These are phyloP conservation scores for Psilocybe mexicana DNA, from an alignment of 1,284 basidiomycete species.

Conservation along the genomic window DNA sequence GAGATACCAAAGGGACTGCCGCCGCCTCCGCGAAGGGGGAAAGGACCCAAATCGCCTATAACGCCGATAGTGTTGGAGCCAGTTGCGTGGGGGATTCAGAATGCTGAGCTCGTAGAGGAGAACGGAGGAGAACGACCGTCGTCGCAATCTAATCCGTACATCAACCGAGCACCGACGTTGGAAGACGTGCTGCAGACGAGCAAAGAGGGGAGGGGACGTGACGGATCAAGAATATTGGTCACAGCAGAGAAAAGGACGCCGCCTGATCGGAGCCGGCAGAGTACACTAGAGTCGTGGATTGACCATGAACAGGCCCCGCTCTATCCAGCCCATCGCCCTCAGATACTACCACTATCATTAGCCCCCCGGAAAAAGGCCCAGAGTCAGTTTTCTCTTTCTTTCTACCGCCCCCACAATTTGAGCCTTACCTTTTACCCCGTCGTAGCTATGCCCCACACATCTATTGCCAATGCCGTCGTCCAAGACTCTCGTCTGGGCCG, in stretches of 20 bases:
- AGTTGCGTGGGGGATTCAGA: neutral
- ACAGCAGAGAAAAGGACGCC: slow-evolving; percentile 1
- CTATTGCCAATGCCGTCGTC: neutral
- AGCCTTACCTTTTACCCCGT: neutral
- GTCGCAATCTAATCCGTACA: slow-evolving; percentile 42
- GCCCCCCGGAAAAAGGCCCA: neutral
- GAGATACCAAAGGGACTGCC: slow-evolving; percentile 31
- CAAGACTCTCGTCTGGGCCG: neutral
- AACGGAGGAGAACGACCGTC: slow-evolving; percentile 9
- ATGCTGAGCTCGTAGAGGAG: neutral
- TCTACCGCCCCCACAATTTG: neutral
- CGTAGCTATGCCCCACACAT: neutral
- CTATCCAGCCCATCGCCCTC: no score
- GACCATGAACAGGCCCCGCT: no score
- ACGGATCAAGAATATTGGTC: slow-evolving; percentile 15
- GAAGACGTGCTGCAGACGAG: slow-evolving; percentile 23
- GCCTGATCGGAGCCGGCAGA: neutral
- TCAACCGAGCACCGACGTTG: slow-evolving; percentile 46
- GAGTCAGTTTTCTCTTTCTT: neutral
- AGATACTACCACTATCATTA: neutral
- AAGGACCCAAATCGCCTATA: slow-evolving; percentile 16
- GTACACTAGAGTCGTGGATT: neutral
- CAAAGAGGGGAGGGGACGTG: neutral
- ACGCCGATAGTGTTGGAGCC: slow-evolving; percentile 1
- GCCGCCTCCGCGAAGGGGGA: slow-evolving; percentile 37